phyloP scores from a whole-genome alignment of 495 filamentous ascomycete species.

The Platismatia glauca region DNA sequence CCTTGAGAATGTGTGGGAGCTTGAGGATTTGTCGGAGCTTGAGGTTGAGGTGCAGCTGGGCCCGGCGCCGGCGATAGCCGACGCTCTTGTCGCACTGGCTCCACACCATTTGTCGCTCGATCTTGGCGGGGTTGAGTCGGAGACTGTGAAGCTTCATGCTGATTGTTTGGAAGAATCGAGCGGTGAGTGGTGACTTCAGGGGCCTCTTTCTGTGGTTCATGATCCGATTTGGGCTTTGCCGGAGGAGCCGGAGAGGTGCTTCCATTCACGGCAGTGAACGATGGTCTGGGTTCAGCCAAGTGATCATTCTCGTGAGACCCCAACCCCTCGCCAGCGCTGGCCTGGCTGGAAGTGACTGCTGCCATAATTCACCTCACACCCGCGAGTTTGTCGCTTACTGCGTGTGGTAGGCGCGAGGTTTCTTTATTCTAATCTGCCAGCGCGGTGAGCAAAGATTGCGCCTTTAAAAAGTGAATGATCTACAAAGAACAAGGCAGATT shows the following conservation, averaged over 20 bases:
- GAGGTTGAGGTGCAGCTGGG: constrained; percentile 9
- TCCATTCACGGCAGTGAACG: constrained; percentile 49
- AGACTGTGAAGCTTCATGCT: constrained; percentile 22
- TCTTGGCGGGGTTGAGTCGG: constrained; percentile 13
- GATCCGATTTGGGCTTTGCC: constrained; percentile 21
- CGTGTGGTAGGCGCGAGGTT: constrained; percentile 13
- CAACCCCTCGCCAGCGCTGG: constrained; percentile 33
- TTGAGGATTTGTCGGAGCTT: constrained; percentile 6
- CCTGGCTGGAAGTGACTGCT: constrained; percentile 34
- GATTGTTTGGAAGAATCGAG: constrained; percentile 19
- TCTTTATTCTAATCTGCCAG: background rate
- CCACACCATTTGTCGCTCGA: constrained; percentile 8
- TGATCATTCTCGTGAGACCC: constrained; percentile 30
- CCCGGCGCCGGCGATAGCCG: constrained; percentile 19
- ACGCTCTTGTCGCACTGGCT: constrained; percentile 19
- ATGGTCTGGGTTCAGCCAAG: constrained; percentile 40
- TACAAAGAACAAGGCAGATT: background rate
- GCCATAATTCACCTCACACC: constrained; percentile 31
- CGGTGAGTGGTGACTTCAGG: constrained; percentile 17
- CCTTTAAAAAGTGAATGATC: background rate
- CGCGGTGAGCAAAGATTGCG: constrained; percentile 1
- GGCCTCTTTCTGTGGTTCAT: constrained; percentile 24
- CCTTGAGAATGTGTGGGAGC: constrained; percentile 9
- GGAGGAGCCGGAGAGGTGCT: constrained; percentile 27
- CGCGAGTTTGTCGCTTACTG: constrained; percentile 16